Evolutionary conservation across 768 basidiomycete species (phyloP), one percentile per base, ranked within the genome.

Genomic region (Macrolepiota fuliginosa): DNA sequence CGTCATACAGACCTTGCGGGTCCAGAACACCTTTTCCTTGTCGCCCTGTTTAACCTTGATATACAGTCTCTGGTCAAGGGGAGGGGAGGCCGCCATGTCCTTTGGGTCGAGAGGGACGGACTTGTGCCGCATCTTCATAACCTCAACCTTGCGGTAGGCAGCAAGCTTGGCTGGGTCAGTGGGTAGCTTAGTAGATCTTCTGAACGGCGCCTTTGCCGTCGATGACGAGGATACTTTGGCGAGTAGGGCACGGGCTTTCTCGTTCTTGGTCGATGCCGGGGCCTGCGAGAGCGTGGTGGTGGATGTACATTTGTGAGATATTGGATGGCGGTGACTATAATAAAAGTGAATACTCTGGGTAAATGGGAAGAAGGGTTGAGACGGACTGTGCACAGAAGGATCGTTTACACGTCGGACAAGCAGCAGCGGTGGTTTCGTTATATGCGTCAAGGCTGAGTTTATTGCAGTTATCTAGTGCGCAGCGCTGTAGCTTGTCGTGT

Each of bases 71-170:
- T 90, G 79, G 24, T 83, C 81, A 47, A 83, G 67, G 13, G 84
- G 74, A 1, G 84, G 71, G 15, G 74, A 72, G 11, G 77, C 74
- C 1, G 72, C 56, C 55, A 75, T 81, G 68, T 88, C 85, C 66
- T 81, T 85, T 19, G 82, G 78, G 66, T 92, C 86, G 7, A 77
- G 84, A 2, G 90, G 83, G 45, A 75, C 66, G 11, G 92, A 92
- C 40, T 77, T 79, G 69, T 89, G 90, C 57, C 87, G 85, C 81
- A 94, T 82, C 68, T 85, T 90, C 82, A 93, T 90, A 4, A 87
- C 68, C 67, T 87, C 83, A 17, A 92, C 69, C 66, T 83, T 85
- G 59, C 80, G 79, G 62, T 79, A 71, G 63, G 85, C 82, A 1
- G 80, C 83, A 22, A 81, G 69, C 65, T 86, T 86, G 57, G 74